Evolutionary conservation across 108 stramenopile genomes (phyloP).

Genomic region (Nitzschia sp.): DNA sequence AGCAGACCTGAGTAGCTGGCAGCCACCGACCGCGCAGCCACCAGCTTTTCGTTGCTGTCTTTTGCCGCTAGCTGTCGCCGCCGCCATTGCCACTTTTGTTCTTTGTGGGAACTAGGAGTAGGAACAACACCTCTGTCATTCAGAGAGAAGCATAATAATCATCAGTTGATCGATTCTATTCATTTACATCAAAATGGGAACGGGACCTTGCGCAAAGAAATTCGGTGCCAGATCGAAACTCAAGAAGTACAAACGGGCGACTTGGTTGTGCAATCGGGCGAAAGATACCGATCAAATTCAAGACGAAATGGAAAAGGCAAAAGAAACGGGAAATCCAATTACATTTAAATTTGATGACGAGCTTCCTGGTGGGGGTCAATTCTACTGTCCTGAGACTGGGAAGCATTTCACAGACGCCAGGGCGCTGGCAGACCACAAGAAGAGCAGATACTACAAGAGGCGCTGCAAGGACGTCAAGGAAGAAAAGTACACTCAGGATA

Average conservation of each 20-base stretch:
- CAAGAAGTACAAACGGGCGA: slow-evolving; percentile 86
- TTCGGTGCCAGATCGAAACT: slow-evolving; percentile 75
- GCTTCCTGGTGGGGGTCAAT: slow-evolving; percentile 97
- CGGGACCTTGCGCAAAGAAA: slow-evolving; percentile 59
- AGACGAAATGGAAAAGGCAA: slow-evolving; percentile 89
- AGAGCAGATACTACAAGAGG: slow-evolving; percentile 87
- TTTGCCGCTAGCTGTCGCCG: too few species aligned
- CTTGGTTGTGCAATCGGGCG: slow-evolving; percentile 77
- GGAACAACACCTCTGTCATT: too few species aligned
- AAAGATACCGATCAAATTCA: slow-evolving; percentile 98
- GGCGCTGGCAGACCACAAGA: slow-evolving; percentile 90
- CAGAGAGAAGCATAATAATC: too few species aligned
- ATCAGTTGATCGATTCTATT: too few species aligned
- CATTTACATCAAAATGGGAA: slow-evolving; percentile 27
- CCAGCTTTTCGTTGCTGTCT: too few species aligned
- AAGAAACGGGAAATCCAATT: slow-evolving; percentile 57
- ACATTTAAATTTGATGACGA: slow-evolving; percentile 94
- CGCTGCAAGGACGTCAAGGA: slow-evolving; percentile 89
- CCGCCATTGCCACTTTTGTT: too few species aligned
- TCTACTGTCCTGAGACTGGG: slow-evolving; percentile 94
- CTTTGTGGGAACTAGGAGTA: too few species aligned
- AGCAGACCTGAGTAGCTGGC: too few species aligned
- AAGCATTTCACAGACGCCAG: slow-evolving; percentile 93
- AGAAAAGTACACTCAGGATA: slow-evolving; percentile 83
- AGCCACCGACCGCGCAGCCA: too few species aligned